Evolutionary conservation across 164 flowering plant genomes (phyloP), one percentile per base, ranked within the genome.

Genomic region (Dillenia turbinata): DNA sequence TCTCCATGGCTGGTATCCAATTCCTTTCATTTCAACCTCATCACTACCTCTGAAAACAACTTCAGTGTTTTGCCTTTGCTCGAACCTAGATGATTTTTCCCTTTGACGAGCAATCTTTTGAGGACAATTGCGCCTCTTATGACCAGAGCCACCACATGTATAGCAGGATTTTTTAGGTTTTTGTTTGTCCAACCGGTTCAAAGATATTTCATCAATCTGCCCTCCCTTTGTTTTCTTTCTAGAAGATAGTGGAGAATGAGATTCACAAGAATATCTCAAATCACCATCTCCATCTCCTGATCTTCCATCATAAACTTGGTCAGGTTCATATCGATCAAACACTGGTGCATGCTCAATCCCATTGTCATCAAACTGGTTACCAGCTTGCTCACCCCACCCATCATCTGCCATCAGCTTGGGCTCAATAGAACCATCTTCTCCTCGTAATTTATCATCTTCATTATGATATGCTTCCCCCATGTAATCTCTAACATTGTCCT

Each of bases 251-350:
- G 4, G 12, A 47, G 53, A 61, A 57, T 59, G 69, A 64, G 81
- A 66, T 64, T 66, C 72, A 63, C 68, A 59, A 50, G 69, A 52
- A 69, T 52, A 51, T 6, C 47, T 59, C 52, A 56, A 49, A 26
- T 49, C 52, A 26, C 60, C 60, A 48, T 66, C 65, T 53, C 62
- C 77, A n/a, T 69, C 67, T 47, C 67, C 74, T 67, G 69, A 62
- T 61, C 59, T 71, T 66, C 57, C 54, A 13, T 71, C 78, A 58
- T 61, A 61, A 65, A 71, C 75, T 53, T 63, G 72, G 61, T 65
- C 57, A 65, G 81, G 79, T 60, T 77, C 87, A 75, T 75, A 80
- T 16, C 77, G 68, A 22, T 80, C 83, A 70, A 80, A 73, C 49
- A 63, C 70, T n/a, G 65, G 10, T 43, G 68, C 81, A 73, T 69